Percentiles rank a stretch among this genome's conserved stretches.
Conservation (phyloP, 441 rosid genomes). For the Adansonia grandidieri region DNA sequence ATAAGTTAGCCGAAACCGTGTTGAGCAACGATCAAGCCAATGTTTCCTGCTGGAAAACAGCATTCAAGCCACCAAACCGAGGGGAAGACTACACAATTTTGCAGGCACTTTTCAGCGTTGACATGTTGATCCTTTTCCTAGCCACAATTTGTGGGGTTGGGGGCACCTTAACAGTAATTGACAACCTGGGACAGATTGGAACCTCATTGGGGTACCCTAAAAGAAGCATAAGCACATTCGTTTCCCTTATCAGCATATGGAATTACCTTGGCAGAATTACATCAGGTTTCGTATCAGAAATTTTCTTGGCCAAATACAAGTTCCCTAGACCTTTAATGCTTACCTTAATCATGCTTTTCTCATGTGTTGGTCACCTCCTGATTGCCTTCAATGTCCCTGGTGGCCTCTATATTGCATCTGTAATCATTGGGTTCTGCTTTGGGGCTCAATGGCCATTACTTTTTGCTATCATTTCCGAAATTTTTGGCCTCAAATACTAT, state of each 20-base stretch:
- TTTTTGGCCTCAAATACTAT: conserved; percentile 26
- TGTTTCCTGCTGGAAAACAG: conserved; percentile 60
- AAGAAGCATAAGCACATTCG: conserved; percentile 44
- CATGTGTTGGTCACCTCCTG: conserved; percentile 66
- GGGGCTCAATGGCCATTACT: conserved; percentile 30
- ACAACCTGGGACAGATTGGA: conserved; percentile 53
- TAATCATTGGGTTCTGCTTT: conserved; percentile 70
- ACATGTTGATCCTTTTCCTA: conserved; percentile 66
- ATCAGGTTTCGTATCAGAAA: conserved; percentile 39
- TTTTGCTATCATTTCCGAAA: conserved; percentile 20
- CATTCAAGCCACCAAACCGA: conserved; percentile 61
- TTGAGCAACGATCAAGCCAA: background rate
- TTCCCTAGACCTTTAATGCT: conserved; percentile 39
- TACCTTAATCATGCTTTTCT: conserved; percentile 52
- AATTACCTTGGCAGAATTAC: conserved; percentile 38
- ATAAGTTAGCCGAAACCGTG: background rate
- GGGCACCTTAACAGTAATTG: conserved; percentile 39
- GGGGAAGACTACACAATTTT: conserved; percentile 80
- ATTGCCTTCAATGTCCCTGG: conserved; percentile 61
- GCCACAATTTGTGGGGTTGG: conserved; percentile 55
- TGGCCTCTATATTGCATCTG: conserved; percentile 68
- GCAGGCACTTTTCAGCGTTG: conserved; percentile 76
- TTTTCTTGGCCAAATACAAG: conserved; percentile 33
- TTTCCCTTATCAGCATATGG: conserved; percentile 42
- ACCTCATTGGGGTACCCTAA: conserved; percentile 61